Percentiles rank a stretch among this genome's conserved stretches.
Evolutionary conservation across 1,284 basidiomycete genomes (phyloP).

Genomic region (Boletellus deceptivus): DNA sequence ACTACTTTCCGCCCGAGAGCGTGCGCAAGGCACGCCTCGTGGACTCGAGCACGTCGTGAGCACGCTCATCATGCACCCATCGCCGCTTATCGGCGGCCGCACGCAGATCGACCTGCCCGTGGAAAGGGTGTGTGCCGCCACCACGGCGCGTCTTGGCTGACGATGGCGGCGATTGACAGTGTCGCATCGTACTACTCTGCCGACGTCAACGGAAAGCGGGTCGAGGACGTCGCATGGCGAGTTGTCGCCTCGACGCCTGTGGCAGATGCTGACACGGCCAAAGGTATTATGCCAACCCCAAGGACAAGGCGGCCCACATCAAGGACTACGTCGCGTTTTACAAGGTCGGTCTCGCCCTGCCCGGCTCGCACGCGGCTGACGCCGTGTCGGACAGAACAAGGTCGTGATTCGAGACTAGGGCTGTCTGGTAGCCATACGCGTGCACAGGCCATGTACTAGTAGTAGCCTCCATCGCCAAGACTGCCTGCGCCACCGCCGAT

Average conservation of each 20-base stretch:
- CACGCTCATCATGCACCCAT: constrained; percentile 11
- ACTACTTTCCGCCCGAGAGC: constrained; percentile 62
- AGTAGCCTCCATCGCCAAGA: no score
- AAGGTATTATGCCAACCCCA: constrained; percentile 63
- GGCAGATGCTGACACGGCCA: constrained; percentile 1
- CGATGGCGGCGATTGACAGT: constrained; percentile 32
- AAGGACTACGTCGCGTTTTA: constrained; percentile 64
- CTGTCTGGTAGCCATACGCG: no score
- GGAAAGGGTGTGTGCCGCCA: constrained; percentile 56
- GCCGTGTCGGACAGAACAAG: constrained; percentile 15
- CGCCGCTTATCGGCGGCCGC: not conserved
- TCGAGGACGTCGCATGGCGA: constrained; percentile 63
- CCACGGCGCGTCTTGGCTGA: constrained; percentile 1
- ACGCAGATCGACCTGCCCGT: constrained; percentile 51
- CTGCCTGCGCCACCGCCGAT: no score
- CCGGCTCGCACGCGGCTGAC: not conserved
- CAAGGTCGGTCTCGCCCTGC: constrained; percentile 42
- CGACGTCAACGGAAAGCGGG: constrained; percentile 43
- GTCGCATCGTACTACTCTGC: constrained; percentile 62
- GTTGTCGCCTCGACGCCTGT: constrained; percentile 14
- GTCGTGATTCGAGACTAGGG: constrained; percentile 17
- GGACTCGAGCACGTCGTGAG: constrained; percentile 50
- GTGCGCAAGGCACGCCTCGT: constrained; percentile 45
- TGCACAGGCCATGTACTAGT: no score
- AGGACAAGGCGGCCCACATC: constrained; percentile 52